These are phyloP conservation scores for Calonectria fujianensis DNA, from an alignment of 2,329 filamentous ascomycete genomes.

Conservation along the genomic window DNA sequence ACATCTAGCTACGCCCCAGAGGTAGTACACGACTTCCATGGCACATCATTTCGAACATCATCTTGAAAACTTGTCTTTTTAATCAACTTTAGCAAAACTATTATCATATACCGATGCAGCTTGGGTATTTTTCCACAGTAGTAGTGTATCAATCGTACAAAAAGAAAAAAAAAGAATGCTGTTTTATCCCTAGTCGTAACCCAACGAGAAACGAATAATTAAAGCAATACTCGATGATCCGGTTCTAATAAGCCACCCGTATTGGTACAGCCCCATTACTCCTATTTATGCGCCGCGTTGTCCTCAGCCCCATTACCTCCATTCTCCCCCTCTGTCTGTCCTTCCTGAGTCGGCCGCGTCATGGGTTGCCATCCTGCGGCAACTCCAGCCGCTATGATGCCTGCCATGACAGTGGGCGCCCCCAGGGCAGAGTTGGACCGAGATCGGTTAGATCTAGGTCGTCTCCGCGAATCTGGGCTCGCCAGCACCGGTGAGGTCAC, in stretches of 20 bases:
- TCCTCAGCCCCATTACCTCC: slow-evolving; percentile 42
- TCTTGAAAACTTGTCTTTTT: neutral
- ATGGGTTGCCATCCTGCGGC: slow-evolving; percentile 86
- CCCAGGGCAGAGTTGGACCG: slow-evolving; percentile 83
- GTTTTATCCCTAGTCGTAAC: slow-evolving; percentile 47
- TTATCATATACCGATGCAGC: slow-evolving; percentile 7
- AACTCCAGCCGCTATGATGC: slow-evolving; percentile 85
- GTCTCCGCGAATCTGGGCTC: slow-evolving; percentile 77
- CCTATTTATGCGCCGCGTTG: slow-evolving; percentile 53
- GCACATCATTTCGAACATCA: neutral
- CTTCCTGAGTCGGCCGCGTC: slow-evolving; percentile 54
- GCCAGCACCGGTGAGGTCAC: slow-evolving; percentile 67
- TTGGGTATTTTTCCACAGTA: slow-evolving; percentile 19
- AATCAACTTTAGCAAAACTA: neutral
- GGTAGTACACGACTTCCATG: neutral
- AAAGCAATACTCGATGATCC: slow-evolving; percentile 38
- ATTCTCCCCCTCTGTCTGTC: slow-evolving; percentile 44
- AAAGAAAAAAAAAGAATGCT: slow-evolving; percentile 30
- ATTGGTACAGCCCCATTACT: slow-evolving; percentile 48
- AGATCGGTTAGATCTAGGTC: slow-evolving; percentile 80
- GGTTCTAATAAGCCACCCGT: slow-evolving; percentile 42
- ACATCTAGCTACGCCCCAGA: neutral
- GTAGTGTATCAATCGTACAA: slow-evolving; percentile 11
- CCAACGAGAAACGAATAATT: slow-evolving; percentile 48
- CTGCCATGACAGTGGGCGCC: slow-evolving; percentile 87